phyloP scores from a whole-genome alignment of 2,329 filamentous ascomycete genomes.

The Cordyceps tenuipes region DNA sequence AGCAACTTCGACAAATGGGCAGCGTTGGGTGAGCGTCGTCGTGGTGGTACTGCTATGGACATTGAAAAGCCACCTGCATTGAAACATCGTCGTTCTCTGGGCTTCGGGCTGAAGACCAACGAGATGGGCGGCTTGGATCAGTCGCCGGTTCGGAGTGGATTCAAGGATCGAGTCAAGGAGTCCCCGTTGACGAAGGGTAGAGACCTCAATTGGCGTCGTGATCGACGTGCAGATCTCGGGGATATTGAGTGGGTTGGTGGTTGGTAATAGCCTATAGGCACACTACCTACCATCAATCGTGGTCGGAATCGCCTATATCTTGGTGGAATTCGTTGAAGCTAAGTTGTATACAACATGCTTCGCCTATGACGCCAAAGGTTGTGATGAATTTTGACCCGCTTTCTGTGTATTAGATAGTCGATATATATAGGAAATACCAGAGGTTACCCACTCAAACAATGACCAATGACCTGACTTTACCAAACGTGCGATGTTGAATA shows the following conservation, averaged over 20 bases:
- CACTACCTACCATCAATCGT: conserved; percentile 46
- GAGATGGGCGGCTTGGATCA: conserved; percentile 42
- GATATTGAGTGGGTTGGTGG: conserved; percentile 94
- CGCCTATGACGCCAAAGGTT: conserved; percentile 2
- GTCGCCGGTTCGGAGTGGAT: conserved; percentile 26
- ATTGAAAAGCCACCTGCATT: conserved; percentile 41
- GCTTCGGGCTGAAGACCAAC: conserved; percentile 40
- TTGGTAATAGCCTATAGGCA: conserved; percentile 53
- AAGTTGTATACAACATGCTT: conserved; percentile 9
- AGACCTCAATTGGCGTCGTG: conserved; percentile 56
- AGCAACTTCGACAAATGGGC: conserved; percentile 74
- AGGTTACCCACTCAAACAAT: conserved; percentile 53
- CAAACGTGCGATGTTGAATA: not conserved
- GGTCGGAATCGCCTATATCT: conserved; percentile 37
- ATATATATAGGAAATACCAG: conserved; percentile 46
- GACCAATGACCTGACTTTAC: not conserved
- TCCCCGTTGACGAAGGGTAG: conserved; percentile 50
- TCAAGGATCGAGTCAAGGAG: conserved; percentile 41
- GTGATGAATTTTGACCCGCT: conserved; percentile 46
- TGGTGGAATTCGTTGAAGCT: conserved; percentile 11
- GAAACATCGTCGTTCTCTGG: conserved; percentile 41
- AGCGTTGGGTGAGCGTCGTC: conserved; percentile 73
- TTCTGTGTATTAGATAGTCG: conserved; percentile 46
- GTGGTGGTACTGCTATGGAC: conserved; percentile 51
- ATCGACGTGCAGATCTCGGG: conserved; percentile 58